Percentiles rank a stretch among this genome's conserved stretches.
These are phyloP conservation scores for Sporobolomyces roseus DNA, from an alignment of 768 basidiomycete genomes.

Conservation along the genomic window DNA sequence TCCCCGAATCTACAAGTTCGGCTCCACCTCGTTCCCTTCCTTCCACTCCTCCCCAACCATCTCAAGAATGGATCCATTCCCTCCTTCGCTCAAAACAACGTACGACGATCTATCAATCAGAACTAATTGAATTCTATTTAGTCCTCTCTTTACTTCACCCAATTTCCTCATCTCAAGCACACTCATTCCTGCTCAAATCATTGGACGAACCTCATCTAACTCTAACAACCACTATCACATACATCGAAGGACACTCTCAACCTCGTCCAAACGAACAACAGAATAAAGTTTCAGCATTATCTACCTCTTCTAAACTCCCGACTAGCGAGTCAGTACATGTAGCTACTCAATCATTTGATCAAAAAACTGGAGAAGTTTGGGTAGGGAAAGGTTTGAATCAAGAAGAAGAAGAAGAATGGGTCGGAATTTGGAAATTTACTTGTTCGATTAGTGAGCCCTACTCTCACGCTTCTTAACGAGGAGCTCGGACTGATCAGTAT, in stretches of 20 bases:
- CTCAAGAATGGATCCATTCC: conserved; percentile 5
- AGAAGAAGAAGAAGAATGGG: neutral
- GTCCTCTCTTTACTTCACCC: conserved; percentile 4
- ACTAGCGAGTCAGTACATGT: neutral
- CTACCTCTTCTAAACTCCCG: conserved; percentile 1
- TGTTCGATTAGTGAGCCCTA: conserved; percentile 4
- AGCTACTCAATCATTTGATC: neutral
- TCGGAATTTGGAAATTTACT: neutral
- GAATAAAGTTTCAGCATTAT: neutral
- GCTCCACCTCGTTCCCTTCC: too few relatives aligned
- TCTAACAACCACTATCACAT: conserved; percentile 13
- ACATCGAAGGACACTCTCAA: conserved; percentile 15
- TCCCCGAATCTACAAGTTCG: too few relatives aligned
- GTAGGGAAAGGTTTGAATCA: too few relatives aligned
- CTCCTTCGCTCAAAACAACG: neutral
- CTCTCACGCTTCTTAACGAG: too few relatives aligned
- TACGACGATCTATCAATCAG: neutral
- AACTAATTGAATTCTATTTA: neutral
- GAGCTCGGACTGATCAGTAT: too few relatives aligned
- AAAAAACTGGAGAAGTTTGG: too few relatives aligned
- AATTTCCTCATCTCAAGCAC: conserved; percentile 7
- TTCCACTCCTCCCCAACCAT: too few relatives aligned
- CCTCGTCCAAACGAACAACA: neutral
- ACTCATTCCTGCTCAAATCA: conserved; percentile 6
- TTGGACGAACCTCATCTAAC: conserved; percentile 9